phyloP scores from a whole-genome alignment of 1,284 basidiomycete species.

The Marasmius tenuissimus region DNA sequence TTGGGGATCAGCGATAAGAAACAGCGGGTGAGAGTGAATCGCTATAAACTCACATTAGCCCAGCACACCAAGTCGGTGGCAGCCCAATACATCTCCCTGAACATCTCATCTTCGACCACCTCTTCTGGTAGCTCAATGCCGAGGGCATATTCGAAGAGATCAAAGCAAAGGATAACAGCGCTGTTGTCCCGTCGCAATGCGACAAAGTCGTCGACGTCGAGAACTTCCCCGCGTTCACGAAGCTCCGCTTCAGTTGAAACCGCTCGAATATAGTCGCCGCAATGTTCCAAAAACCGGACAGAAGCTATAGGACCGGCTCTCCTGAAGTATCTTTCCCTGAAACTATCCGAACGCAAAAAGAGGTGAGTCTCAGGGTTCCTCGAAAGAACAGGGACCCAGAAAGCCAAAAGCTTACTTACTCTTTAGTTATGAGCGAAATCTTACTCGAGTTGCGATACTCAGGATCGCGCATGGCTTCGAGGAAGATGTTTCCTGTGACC shows the following conservation, averaged over 20 bases:
- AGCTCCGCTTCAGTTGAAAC: constrained; percentile 61
- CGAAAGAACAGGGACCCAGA: no score
- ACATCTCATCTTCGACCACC: constrained; percentile 53
- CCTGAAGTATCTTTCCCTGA: constrained; percentile 47
- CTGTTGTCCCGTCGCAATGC: constrained; percentile 65
- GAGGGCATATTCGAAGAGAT: constrained; percentile 59
- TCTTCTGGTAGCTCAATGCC: constrained; percentile 63
- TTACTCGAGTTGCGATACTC: constrained; percentile 54
- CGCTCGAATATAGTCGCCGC: constrained; percentile 55
- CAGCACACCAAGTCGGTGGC: constrained; percentile 69
- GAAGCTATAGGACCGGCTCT: constrained; percentile 42
- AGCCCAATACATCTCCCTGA: constrained; percentile 55
- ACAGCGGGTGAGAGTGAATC: not conserved
- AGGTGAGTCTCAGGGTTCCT: not conserved
- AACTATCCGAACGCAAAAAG: constrained; percentile 34
- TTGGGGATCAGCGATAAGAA: not conserved
- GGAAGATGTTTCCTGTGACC: constrained; percentile 51
- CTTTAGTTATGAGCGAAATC: constrained; percentile 58
- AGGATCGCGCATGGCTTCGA: constrained; percentile 51
- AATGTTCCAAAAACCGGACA: constrained; percentile 52
- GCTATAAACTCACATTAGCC: constrained; percentile 55
- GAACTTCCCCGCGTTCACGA: constrained; percentile 53
- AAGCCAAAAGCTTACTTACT: constrained; percentile 37
- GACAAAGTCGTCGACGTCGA: constrained; percentile 52
- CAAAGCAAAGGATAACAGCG: constrained; percentile 62